Evolutionary conservation across 805 yeast genomes (phyloP), one percentile per base, ranked within the genome.

Genomic region (Ogataea pini): DNA sequence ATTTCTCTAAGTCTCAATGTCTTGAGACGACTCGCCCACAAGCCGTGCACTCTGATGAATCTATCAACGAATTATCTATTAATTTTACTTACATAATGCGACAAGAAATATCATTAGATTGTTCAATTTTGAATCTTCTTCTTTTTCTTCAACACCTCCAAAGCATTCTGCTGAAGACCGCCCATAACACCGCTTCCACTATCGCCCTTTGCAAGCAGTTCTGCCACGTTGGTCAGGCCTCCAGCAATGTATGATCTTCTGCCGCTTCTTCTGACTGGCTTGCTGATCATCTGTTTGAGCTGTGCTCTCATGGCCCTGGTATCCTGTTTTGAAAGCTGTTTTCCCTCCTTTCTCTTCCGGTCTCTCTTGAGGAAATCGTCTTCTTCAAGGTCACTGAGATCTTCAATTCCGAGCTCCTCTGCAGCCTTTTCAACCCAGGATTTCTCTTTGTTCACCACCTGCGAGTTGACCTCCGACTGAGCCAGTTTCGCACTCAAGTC

Each of bases 381-480:
- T 51, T 84, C 90, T 45, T 80, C 90, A 37, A 86, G 69, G 48
- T 85, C 91, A 38, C 78, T 72, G 45, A 82, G 67, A 43, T 83
- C 75, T 29, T 87, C 97, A 33, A 91, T 69, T 7, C 96, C 99
- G 47, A 94, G 73, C 43, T 94, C 99, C 45, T 86, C 94, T 0
- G 98, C 98, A 0, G 97, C 97, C 61, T 89, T 82, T 50, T 80
- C 78, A 50, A 90, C 72, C 97, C 98, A 90, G 19, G 80, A 73
- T 47, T 82, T 82, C 55, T 89, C 94, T 58, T 85, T 86, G 32
- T 72, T 73, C 28, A 80, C 67, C 29, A 51, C 48, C 16, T 83
- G 78, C 2, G 79, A 67, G 2, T 84, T 78, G 13, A 83, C 72
- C 33, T 80, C 81, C 14, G 88, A 74, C 55, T 88, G 96, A 0